Evolutionary conservation across 1,284 basidiomycete species (phyloP).

Genomic region (Papiliotrema flavescens): DNA sequence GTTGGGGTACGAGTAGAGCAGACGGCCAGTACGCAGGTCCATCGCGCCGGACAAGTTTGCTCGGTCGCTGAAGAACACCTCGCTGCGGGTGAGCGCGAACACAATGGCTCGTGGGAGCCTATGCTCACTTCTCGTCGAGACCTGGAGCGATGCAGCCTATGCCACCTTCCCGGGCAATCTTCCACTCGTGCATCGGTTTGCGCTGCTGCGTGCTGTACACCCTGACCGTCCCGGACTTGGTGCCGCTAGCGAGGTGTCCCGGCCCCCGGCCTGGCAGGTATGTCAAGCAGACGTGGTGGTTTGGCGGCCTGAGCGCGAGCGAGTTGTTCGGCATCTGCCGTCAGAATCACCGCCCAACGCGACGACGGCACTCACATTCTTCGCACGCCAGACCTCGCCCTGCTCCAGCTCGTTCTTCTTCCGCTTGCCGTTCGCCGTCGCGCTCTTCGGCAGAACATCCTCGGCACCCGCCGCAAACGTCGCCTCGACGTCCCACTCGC

Average conservation of each 20-base stretch:
- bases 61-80: slow-evolving; percentile 71
- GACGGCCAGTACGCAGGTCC: slow-evolving; percentile 69
- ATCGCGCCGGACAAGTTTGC: slow-evolving; percentile 65
- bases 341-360: background rate
- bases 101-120: background rate
- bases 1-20: slow-evolving; percentile 63
- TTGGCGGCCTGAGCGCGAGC: slow-evolving; percentile 72
- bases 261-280: slow-evolving; percentile 58
- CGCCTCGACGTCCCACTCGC: slow-evolving; percentile 70
- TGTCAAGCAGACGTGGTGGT: slow-evolving; percentile 53
- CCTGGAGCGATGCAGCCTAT: slow-evolving; percentile 63
- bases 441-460: background rate
- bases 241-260: slow-evolving; percentile 63
- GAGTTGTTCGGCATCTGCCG: slow-evolving; percentile 68
- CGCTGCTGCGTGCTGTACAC: slow-evolving; percentile 76
- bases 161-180: slow-evolving; percentile 56
- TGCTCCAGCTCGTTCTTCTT: slow-evolving; percentile 65
- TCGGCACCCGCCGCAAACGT: slow-evolving; percentile 54
- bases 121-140: slow-evolving; percentile 62
- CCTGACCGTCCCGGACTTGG: slow-evolving; percentile 69
- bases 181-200: slow-evolving; percentile 54
- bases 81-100: slow-evolving; percentile 51
- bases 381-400: slow-evolving; percentile 53
- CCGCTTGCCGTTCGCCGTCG: slow-evolving; percentile 54
- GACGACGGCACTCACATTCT: slow-evolving; percentile 37